Conservation (phyloP, 1,139 yeast genomes). For the Hemisphaericaspora xylanilytica region DNA sequence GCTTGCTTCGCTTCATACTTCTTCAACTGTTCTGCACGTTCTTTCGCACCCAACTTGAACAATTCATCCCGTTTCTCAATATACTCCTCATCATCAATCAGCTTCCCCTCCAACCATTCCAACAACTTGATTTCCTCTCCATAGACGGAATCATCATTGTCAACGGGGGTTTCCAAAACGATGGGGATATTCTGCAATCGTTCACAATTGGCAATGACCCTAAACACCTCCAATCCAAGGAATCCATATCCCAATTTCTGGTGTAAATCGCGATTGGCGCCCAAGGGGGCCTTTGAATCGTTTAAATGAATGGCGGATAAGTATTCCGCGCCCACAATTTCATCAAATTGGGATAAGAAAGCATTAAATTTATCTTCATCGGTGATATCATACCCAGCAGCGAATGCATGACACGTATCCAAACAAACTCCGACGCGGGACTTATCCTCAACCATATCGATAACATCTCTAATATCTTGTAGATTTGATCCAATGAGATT, state of each 20-base stretch:
- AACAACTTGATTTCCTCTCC: constrained; percentile 79
- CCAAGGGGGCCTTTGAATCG: constrained; percentile 92
- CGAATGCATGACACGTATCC: constrained; percentile 93
- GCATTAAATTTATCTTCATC: constrained; percentile 51
- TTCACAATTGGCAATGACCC: constrained; percentile 68
- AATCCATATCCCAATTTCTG: constrained; percentile 89
- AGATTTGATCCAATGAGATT: constrained; percentile 80
- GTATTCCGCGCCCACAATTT: constrained; percentile 68
- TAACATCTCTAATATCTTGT: constrained; percentile 73
- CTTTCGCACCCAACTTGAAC: constrained; percentile 54
- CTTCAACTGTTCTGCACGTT: constrained; percentile 50
- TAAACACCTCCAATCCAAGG: constrained; percentile 79
- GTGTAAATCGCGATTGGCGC: constrained; percentile 88
- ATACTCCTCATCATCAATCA: constrained; percentile 55
- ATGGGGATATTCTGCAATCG: constrained; percentile 69
- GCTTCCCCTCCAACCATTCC: constrained; percentile 65
- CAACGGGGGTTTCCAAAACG: constrained; percentile 86
- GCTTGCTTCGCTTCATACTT: constrained; percentile 36
- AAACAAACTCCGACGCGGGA: constrained; percentile 87
- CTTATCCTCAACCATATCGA: constrained; percentile 73
- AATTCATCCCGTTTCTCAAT: constrained; percentile 48
- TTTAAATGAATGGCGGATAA: constrained; percentile 81
- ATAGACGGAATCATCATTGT: constrained; percentile 55
- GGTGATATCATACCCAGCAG: constrained; percentile 89
- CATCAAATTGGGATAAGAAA: constrained; percentile 77